phyloP scores from a whole-genome alignment of 2,329 filamentous ascomycete species.

The Plenodomus tracheiphilus region DNA sequence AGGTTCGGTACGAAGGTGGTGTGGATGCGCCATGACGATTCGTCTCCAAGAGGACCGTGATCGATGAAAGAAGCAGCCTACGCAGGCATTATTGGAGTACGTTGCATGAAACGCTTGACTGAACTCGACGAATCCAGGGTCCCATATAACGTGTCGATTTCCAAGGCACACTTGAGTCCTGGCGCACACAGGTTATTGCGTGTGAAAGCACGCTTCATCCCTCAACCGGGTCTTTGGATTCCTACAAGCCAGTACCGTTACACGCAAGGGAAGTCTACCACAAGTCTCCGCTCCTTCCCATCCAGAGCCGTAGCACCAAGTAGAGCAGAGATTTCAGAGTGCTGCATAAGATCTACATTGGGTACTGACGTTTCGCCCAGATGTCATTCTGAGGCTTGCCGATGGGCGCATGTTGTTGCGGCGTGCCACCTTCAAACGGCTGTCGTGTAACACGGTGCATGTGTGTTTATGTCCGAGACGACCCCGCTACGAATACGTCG shows the following conservation, averaged over 20 bases:
- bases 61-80: no score
- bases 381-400: slow-evolving; percentile 15
- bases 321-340: slow-evolving; percentile 10
- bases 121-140: not conserved
- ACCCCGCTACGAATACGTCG: slow-evolving; percentile 1
- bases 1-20: not conserved
- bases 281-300: not conserved
- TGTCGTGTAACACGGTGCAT: slow-evolving; percentile 11
- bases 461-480: slow-evolving; percentile 4
- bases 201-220: not conserved
- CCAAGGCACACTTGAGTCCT: not conserved
- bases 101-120: no score
- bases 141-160: not conserved
- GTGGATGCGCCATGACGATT: not conserved
- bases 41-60: no score
- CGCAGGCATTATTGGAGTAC: no score
- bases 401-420: slow-evolving; percentile 7
- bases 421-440: slow-evolving; percentile 18
- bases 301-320: slow-evolving; percentile 9
- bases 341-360: slow-evolving; percentile 21
- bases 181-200: not conserved
- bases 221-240: slow-evolving; percentile 27
- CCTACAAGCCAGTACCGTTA: slow-evolving; percentile 11
- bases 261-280: slow-evolving; percentile 19
- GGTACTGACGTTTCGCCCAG: slow-evolving; percentile 20